Evolutionary conservation across 352 stramenopile genomes (phyloP), one percentile per base, ranked within the genome.

Genomic region (Phytophthora nicotianae): DNA sequence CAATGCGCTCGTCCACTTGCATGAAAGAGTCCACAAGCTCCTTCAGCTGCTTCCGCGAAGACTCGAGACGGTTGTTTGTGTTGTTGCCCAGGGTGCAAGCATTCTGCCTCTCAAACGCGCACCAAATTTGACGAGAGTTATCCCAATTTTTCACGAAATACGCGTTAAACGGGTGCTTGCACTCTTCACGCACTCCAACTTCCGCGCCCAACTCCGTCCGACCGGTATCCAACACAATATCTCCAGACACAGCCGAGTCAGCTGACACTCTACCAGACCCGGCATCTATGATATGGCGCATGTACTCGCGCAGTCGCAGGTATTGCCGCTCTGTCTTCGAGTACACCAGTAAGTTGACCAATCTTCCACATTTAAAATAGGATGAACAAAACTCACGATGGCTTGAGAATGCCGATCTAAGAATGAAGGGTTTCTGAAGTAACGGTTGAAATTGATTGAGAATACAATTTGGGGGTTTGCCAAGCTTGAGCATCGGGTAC

Each of bases 61-160:
- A 19, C 29, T 77, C 64, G 5, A 74, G 21, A 17, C 51, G 17
- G 29, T 77, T 77, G 42, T 77, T 77, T 1, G 68, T 68, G 29
- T 73, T 65, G 55, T 60, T 77, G 0, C 51, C 55, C 4, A 70
- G n/a, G n/a, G 50, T 70, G 8, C 56, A 41, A 23, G 41, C 42
- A 33, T 63, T 67, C 16, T 64, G n/a, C 0, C 43, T 50, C 8
- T 50, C 33, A 21, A 59, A 68, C 0, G 58, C 46, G 6, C 59
- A 72, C 68, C 64, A 70, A 29, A 60, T 35, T 1, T 45, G 21
- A 1, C 35, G 11, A 40, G 54, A 71, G 13, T 5, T 32, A 13
- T 69, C 50, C 64, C 54, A 77, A 20, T 68, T 77, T n/a, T 68
- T 70, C 0, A 8, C 33, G 54, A 73, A 65, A 20, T 77, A 70